Evolutionary conservation across 345 rosid species (phyloP).

Genomic region (Eucalyptus cloeziana): DNA sequence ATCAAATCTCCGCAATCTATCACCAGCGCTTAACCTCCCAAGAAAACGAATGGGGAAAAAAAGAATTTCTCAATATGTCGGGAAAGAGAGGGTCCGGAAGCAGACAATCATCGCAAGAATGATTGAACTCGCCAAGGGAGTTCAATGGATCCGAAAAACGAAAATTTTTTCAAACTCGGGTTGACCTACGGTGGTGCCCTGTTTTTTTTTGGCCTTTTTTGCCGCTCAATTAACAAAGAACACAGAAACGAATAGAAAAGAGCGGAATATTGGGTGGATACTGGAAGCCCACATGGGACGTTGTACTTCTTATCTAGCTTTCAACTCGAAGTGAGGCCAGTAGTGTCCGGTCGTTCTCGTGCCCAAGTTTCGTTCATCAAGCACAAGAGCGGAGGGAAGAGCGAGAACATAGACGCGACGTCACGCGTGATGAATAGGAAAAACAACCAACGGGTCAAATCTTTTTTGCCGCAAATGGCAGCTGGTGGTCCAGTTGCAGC

Average conservation of each 20-base stretch:
- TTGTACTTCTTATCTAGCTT: not conserved
- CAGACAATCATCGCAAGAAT: not conserved
- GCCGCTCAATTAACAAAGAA: not conserved
- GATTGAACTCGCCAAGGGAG: not conserved
- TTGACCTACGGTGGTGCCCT: not conserved
- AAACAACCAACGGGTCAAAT: not conserved
- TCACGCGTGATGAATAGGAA: not conserved
- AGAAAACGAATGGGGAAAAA: not conserved
- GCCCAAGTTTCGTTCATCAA: not conserved
- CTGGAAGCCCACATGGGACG: slow-evolving; percentile 27
- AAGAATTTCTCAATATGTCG: not conserved
- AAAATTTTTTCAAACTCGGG: not conserved
- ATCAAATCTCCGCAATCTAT: not conserved
- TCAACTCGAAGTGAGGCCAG: not conserved
- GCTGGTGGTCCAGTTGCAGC: not conserved
- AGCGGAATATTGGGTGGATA: slow-evolving; percentile 29
- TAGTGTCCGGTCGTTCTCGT: not conserved
- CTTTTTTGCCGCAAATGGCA: not conserved
- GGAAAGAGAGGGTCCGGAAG: not conserved
- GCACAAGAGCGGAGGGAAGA: not conserved
- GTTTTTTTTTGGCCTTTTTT: not conserved
- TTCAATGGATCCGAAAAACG: not conserved
- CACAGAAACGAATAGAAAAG: not conserved
- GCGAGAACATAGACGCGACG: not conserved
- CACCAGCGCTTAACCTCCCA: not conserved